Evolutionary conservation across 1,139 yeast genomes (phyloP).

Genomic region (Pichia cactophila): DNA sequence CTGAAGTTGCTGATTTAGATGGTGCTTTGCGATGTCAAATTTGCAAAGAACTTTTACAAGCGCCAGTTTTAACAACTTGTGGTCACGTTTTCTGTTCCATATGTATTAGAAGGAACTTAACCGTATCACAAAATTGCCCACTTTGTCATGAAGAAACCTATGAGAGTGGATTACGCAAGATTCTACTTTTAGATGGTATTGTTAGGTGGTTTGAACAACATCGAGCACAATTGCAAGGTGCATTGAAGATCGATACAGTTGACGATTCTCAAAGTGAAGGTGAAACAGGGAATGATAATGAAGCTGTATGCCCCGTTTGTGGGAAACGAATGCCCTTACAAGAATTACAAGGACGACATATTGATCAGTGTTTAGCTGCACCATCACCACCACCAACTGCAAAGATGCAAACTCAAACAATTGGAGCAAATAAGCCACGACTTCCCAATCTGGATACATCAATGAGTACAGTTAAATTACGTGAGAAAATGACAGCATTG

Average conservation of each 20-base stretch:
- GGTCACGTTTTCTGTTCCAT: constrained; percentile 88
- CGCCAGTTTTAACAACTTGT: constrained; percentile 83
- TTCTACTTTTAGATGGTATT: constrained; percentile 66
- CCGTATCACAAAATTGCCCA: constrained; percentile 62
- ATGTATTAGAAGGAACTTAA: constrained; percentile 71
- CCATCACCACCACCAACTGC: constrained; percentile 7
- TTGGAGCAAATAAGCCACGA: constrained; percentile 15
- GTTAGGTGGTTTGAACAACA: constrained; percentile 46
- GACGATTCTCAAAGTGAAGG: constrained; percentile 13
- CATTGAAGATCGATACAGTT: constrained; percentile 17
- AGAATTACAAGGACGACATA: constrained; percentile 55
- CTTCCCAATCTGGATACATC: constrained; percentile 48
- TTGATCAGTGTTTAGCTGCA: constrained; percentile 56
- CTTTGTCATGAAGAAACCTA: constrained; percentile 65
- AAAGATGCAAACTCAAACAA: not conserved
- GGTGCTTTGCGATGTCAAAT: constrained; percentile 74
- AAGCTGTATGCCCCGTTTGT: constrained; percentile 70
- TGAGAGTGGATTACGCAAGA: constrained; percentile 65
- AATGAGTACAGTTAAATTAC: constrained; percentile 52
- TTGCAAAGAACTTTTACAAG: constrained; percentile 77
- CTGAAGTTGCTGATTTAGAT: constrained; percentile 57
- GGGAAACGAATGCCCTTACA: constrained; percentile 45
- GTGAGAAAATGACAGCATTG: constrained; percentile 47
- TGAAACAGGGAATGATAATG: not conserved
- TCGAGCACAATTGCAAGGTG: constrained; percentile 34